phyloP scores from a whole-genome alignment of 331 rosid species.

The Rhamnella rubrinervis region DNA sequence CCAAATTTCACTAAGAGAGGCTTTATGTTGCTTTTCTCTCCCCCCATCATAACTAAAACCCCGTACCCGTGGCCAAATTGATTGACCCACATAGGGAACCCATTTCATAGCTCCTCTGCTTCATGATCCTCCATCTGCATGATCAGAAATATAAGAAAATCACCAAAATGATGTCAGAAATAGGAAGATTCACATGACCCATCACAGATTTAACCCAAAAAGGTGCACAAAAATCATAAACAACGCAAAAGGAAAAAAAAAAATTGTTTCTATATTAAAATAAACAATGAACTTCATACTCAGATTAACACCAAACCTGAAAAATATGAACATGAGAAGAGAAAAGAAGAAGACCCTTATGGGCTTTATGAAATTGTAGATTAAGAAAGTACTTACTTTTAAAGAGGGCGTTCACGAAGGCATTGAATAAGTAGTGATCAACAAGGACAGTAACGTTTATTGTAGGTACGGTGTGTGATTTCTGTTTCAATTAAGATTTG shows the following conservation, averaged over 20 bases:
- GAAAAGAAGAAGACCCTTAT: neutral
- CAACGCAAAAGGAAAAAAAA: conserved; percentile 12
- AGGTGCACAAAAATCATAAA: neutral
- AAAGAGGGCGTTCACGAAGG: conserved; percentile 17
- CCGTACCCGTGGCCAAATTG: conserved; percentile 21
- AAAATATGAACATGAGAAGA: conserved; percentile 3
- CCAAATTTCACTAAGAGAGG: conserved; percentile 68
- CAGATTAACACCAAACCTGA: conserved; percentile 10
- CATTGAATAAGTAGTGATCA: conserved; percentile 25
- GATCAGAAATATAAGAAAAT: conserved; percentile 19
- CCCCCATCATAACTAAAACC: conserved; percentile 23
- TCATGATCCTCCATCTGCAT: conserved; percentile 60
- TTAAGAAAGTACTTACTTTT: conserved; percentile 16
- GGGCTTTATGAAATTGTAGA: neutral
- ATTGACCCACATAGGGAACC: conserved; percentile 18
- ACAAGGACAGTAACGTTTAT: conserved; percentile 20
- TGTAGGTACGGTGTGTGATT: conserved; percentile 9
- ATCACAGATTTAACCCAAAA: neutral
- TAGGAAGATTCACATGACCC: conserved; percentile 14
- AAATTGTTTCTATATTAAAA: neutral
- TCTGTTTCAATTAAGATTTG: conserved; percentile 24
- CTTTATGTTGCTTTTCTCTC: conserved; percentile 49
- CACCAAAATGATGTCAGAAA: conserved; percentile 24
- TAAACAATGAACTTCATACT: neutral
- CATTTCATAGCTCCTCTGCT: conserved; percentile 38